Evolutionary conservation across 2,329 filamentous ascomycete species (phyloP), one percentile per base, ranked within the genome.

Genomic region (Delphinella strobiligena): DNA sequence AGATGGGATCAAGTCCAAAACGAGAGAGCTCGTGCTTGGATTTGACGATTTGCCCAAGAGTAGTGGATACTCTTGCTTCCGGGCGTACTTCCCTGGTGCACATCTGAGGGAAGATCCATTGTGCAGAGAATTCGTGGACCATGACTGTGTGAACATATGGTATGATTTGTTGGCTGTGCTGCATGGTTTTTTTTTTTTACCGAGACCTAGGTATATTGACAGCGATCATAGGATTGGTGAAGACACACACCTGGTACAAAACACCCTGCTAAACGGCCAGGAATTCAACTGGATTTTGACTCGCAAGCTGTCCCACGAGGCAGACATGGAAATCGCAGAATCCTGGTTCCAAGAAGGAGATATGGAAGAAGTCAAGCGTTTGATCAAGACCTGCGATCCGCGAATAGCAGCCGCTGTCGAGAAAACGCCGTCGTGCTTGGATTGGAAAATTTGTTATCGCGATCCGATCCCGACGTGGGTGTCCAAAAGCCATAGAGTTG

Each of bases 381-480:
- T 56, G 12, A 54, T 61, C 2, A 44, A 47, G 31, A 51, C 54
- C 36, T 51, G 67, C 31, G 66, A 69, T 48, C 65, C 64, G 1
- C 54, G 59, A 19, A 66, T 68, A 39, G 56, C 55, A 14, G 63
- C 63, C 2, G 64, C 66, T 3, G 59, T 71, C 12, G 52, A 59
- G 34, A 60, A 59, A 38, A 69, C 44, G 18, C 44, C 44, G 11
- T 43, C 41, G 1, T 38, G 36, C 34, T 60, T 73, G 2, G 69
- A 73, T 49, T 74, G 69, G 68, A 72, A 72, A 51, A 66, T 74
- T 15, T 69, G 69, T 31, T 73, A 72, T 45, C 61, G 69, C 32
- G 69, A 72, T 46, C 69, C 69, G 1, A 54, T 72, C 8, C 67
- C 69, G 0, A 67, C 62, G 0, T 74, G 71, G 71, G 61, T 72